Conservation (phyloP, 2,329 filamentous ascomycete species). For the Xylaria digitata region DNA sequence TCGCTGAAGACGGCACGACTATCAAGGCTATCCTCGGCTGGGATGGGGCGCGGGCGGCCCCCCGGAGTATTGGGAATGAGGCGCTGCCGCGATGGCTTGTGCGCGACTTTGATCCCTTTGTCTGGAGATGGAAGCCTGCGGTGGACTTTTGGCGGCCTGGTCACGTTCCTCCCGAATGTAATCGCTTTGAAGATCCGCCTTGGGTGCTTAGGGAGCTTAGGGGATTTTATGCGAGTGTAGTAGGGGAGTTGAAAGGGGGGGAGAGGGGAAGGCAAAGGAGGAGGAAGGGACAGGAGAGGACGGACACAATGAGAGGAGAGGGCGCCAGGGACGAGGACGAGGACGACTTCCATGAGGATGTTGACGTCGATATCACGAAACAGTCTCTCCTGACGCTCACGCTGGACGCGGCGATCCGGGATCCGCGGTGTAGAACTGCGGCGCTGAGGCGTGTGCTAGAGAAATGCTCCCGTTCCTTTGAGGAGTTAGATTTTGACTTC, state of each 20-base stretch:
- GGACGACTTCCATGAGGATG: background rate
- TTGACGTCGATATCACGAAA: slow-evolving; percentile 37
- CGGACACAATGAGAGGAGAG: background rate
- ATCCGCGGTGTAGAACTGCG: slow-evolving; percentile 42
- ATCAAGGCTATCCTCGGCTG: slow-evolving; percentile 45
- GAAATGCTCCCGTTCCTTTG: slow-evolving; percentile 42
- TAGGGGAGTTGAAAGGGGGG: slow-evolving; percentile 34
- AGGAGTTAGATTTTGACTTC: slow-evolving; percentile 39
- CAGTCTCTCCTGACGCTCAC: slow-evolving; percentile 44
- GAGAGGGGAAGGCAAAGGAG: background rate
- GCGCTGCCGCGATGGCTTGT: slow-evolving; percentile 44
- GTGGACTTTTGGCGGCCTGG: slow-evolving; percentile 30
- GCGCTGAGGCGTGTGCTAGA: slow-evolving; percentile 41
- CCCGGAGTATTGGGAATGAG: slow-evolving; percentile 44
- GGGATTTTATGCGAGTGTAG: slow-evolving; percentile 38
- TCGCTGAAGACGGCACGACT: slow-evolving; percentile 39
- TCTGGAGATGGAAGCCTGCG: slow-evolving; percentile 41
- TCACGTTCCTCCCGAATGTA: slow-evolving; percentile 18
- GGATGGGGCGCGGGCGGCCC: slow-evolving; percentile 42
- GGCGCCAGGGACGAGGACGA: slow-evolving; percentile 3
- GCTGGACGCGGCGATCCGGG: slow-evolving; percentile 41
- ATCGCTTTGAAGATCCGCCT: slow-evolving; percentile 41
- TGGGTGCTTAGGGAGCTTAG: slow-evolving; percentile 43
- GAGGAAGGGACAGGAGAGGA: background rate
- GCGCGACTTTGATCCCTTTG: slow-evolving; percentile 44